These are phyloP conservation scores for Phytophthora colocasiae DNA, from an alignment of 352 stramenopile species.

Conservation along the genomic window DNA sequence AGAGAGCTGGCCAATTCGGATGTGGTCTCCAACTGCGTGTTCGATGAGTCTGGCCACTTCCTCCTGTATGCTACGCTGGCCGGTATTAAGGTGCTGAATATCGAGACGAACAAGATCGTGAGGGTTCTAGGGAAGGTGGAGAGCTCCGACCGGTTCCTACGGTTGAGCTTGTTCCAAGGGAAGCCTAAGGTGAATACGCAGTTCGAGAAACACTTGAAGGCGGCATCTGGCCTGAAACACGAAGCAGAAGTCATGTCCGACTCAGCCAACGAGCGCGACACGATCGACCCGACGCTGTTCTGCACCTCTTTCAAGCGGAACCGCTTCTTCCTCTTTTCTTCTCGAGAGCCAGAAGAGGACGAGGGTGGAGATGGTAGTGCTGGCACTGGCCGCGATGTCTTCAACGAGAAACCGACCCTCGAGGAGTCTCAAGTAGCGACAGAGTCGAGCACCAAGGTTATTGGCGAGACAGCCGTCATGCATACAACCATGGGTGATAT, in stretches of 20 bases:
- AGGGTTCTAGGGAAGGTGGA: constrained; percentile 95
- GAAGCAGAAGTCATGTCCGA: constrained; percentile 74
- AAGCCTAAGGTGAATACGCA: constrained; percentile 97
- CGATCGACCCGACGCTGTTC: constrained; percentile 89
- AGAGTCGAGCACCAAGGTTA: constrained; percentile 73
- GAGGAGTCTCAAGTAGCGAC: constrained; percentile 92
- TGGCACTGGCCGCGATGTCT: constrained; percentile 91
- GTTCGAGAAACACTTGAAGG: constrained; percentile 88
- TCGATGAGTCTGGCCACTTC: constrained; percentile 97
- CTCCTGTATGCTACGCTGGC: constrained; percentile 96
- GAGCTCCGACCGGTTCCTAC: constrained; percentile 95
- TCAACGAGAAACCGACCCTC: constrained; percentile 98
- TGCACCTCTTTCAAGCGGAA: constrained; percentile 90
- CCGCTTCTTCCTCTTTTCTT: constrained; percentile 98
- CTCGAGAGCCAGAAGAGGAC: constrained; percentile 91
- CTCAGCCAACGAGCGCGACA: constrained; percentile 37
- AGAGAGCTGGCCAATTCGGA: constrained; percentile 69
- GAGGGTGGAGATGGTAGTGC: constrained; percentile 59
- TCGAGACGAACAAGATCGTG: constrained; percentile 94
- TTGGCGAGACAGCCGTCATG: constrained; percentile 89
- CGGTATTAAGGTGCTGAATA: constrained; percentile 97
- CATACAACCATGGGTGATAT: constrained; percentile 99
- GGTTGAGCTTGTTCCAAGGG: constrained; percentile 94
- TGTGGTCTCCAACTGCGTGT: constrained; percentile 87
- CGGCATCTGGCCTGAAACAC: constrained; percentile 55